A percentile compares a stretch with the other conserved stretches of the same genome.
Conservation (phyloP, 2,329 filamentous ascomycete genomes). For the Xylariomycetidae sp. region DNA sequence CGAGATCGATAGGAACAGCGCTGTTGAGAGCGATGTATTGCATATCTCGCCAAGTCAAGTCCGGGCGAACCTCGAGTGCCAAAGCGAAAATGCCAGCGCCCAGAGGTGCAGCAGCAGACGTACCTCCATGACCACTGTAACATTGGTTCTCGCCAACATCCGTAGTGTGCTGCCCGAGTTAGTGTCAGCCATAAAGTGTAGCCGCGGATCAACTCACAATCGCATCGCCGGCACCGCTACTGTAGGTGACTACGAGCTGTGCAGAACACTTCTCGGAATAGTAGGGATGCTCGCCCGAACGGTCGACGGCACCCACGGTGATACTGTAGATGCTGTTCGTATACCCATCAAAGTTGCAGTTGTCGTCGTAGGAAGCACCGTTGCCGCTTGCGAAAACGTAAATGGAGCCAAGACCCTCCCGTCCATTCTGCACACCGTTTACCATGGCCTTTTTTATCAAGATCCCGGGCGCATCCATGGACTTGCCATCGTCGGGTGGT, state of each 20-base stretch:
- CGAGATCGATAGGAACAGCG: conserved; percentile 71
- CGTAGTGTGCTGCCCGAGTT: conserved; percentile 70
- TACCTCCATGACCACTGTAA: conserved; percentile 80
- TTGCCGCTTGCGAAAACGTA: conserved; percentile 98
- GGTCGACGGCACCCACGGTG: conserved; percentile 87
- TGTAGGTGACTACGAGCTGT: conserved; percentile 93
- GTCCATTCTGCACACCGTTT: conserved; percentile 84
- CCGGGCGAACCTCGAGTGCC: conserved; percentile 75
- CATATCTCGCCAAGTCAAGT: conserved; percentile 88
- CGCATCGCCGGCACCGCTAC: conserved; percentile 78
- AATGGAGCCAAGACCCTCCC: conserved; percentile 76
- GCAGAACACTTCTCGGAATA: conserved; percentile 97
- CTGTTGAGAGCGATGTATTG: conserved; percentile 86
- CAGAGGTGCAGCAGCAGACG: conserved; percentile 88
- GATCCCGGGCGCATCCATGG: conserved; percentile 90
- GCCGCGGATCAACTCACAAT: conserved; percentile 51
- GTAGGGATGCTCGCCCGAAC: conserved; percentile 81
- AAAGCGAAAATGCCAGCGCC: conserved; percentile 90
- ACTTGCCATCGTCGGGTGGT: conserved; percentile 83
- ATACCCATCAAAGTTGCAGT: conserved; percentile 99
- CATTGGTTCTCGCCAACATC: conserved; percentile 83
- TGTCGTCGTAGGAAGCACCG: conserved; percentile 78
- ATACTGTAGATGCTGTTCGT: conserved; percentile 99
- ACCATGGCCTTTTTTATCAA: conserved; percentile 87
- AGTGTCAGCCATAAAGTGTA: too few relatives aligned